Evolutionary conservation across 2,329 filamentous ascomycete genomes (phyloP), one percentile per base, ranked within the genome.

Genomic region (Talaromyces funiculosus): DNA sequence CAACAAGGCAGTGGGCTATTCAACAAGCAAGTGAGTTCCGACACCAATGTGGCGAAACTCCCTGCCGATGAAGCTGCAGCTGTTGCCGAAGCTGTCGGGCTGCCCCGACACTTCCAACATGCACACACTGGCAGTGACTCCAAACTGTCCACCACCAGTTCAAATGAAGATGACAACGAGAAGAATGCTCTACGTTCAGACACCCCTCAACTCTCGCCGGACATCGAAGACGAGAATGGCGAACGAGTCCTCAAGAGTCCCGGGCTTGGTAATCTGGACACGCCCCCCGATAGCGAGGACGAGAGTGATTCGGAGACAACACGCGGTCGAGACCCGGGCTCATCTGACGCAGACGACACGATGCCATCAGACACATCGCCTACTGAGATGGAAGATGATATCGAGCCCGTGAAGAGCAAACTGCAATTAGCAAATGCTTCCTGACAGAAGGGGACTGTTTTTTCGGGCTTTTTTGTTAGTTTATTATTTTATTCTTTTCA

Each of bases 1-100:
- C 66, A 69, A 10, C 71, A 72, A 37, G 81, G 81, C 12, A 79
- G 82, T 20, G 80, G 81, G 57, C 73, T 85, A 35, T 78, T 86
- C 53, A 72, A 73, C 8, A 76, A 75, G 35, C 77, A 80, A 38
- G 79, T 80, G 29, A 74, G 69, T 10, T 24, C 26, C 22, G 72
- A 80, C 43, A 81, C 75, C 62, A 77, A 75, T 20, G 72, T 77
- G n/a, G 74, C 75, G 29, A 75, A 69, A 67, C 73, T 71, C 61
- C 77, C 71, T 1, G 78, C 79, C 42, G 78, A 79, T 66, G 82
- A 81, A 67, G 77, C 77, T 51, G 77, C 76, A 35, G 80, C 80
- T 14, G 80, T 83, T 33, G 78, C 78, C 2, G 75, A 75, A 60
- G 81, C 79, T 6, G 76, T 81, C 40, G 80, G 78, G 18, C 73